Percentiles rank a stretch among this genome's conserved stretches.
Evolutionary conservation across 1,284 basidiomycete species (phyloP).

Genomic region (Ceratobasidium sp.): DNA sequence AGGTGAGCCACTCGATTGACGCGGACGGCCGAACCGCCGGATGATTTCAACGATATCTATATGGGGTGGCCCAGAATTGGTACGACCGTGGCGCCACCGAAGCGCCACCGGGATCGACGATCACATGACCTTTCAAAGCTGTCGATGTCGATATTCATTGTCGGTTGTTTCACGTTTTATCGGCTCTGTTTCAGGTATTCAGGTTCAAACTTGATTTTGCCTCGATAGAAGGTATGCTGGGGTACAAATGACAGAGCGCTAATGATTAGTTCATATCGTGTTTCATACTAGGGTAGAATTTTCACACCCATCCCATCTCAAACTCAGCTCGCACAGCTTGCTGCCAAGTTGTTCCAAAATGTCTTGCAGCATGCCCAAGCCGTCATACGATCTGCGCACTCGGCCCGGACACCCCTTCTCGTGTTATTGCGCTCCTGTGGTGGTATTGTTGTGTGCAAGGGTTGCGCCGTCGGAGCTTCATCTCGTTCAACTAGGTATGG

Average conservation of each 20-base stretch:
- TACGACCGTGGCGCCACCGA: constrained; percentile 30
- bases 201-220: not conserved
- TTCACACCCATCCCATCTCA: not conserved
- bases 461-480: not conserved
- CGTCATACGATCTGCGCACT: constrained; percentile 8
- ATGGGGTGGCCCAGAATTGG: not conserved
- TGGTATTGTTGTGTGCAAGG: not conserved
- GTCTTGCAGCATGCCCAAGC: not conserved
- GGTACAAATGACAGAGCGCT: constrained; percentile 1
- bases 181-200: constrained; percentile 4
- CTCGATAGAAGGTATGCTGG: constrained; percentile 7
- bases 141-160: too few species aligned
- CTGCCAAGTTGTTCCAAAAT: not conserved
- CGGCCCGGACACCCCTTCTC: constrained; percentile 6
- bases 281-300: not conserved
- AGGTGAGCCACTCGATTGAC: not conserved
- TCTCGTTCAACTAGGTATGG: not conserved
- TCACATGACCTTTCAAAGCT: constrained; percentile 33
- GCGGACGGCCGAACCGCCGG: not conserved
- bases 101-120: constrained; percentile 39
- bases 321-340: constrained; percentile 18
- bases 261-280: not conserved
- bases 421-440: constrained; percentile 28
- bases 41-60: constrained; percentile 8
- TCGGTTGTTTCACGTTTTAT: constrained; percentile 28